Evolutionary conservation across 2,329 filamentous ascomycete genomes (phyloP).

Genomic region (Ophiostoma perfectum): DNA sequence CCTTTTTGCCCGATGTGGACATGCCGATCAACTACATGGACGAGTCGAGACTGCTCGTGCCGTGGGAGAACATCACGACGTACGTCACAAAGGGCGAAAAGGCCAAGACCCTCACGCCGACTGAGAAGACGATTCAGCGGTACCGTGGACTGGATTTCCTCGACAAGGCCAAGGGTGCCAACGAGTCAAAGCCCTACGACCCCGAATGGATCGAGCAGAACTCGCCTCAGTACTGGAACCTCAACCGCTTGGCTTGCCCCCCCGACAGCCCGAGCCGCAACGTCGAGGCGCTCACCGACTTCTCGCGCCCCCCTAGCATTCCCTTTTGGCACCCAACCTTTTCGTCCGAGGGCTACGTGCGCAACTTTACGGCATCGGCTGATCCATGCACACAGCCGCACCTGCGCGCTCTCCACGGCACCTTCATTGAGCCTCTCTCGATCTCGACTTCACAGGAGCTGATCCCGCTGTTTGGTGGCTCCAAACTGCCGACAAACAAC

Average conservation of each 20-base stretch:
- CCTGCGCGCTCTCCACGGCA: slow-evolving; percentile 44
- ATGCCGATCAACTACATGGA: slow-evolving; percentile 62
- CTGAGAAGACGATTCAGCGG: slow-evolving; percentile 40
- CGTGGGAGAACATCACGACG: slow-evolving; percentile 50
- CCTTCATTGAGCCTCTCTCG: slow-evolving; percentile 48
- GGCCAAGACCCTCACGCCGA: slow-evolving; percentile 39
- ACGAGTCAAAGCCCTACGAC: slow-evolving; percentile 36
- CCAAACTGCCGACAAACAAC: slow-evolving; percentile 54
- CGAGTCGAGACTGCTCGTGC: slow-evolving; percentile 57
- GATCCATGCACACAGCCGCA: slow-evolving; percentile 53
- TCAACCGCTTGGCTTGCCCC: slow-evolving; percentile 52
- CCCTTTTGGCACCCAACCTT: slow-evolving; percentile 30
- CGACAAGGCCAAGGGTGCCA: slow-evolving; percentile 29
- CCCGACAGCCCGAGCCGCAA: slow-evolving; percentile 47
- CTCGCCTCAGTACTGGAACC: slow-evolving; percentile 52
- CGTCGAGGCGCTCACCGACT: slow-evolving; percentile 36
- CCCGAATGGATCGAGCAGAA: slow-evolving; percentile 44
- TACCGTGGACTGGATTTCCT: slow-evolving; percentile 40
- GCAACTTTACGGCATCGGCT: slow-evolving; percentile 50
- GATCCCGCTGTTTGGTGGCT: slow-evolving; percentile 54
- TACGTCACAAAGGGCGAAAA: slow-evolving; percentile 45
- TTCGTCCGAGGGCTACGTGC: slow-evolving; percentile 43
- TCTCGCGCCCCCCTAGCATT: slow-evolving; percentile 29
- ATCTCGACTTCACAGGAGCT: slow-evolving; percentile 47
- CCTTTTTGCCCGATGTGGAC: slow-evolving; percentile 57